Percentiles rank a stretch among this genome's conserved stretches.
These are phyloP conservation scores for Metschnikowia lachancei DNA, from an alignment of 805 yeast genomes.

Conservation along the genomic window DNA sequence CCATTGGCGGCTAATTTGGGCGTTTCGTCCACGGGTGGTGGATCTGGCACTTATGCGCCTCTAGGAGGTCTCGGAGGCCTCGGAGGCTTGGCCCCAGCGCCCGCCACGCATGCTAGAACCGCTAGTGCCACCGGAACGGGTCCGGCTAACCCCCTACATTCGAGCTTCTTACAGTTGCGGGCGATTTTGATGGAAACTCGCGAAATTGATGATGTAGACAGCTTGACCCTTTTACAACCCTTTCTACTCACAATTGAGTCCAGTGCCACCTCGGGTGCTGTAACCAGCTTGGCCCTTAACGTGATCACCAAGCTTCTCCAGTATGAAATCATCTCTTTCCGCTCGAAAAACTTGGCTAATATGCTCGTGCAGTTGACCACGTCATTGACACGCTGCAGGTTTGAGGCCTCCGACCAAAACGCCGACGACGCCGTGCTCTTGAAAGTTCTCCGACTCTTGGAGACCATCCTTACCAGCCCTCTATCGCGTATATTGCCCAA, in stretches of 20 bases:
- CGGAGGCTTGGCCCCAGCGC: background rate
- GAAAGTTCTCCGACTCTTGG: slow-evolving; percentile 75
- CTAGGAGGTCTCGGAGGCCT: background rate
- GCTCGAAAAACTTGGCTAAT: slow-evolving; percentile 53
- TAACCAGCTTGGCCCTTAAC: slow-evolving; percentile 77
- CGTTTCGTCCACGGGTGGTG: slow-evolving; percentile 5
- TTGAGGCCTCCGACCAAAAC: slow-evolving; percentile 90
- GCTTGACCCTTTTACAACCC: slow-evolving; percentile 78
- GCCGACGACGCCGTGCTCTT: slow-evolving; percentile 89
- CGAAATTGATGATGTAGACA: slow-evolving; percentile 56
- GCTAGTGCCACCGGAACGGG: slow-evolving; percentile 24
- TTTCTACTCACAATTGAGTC: slow-evolving; percentile 80
- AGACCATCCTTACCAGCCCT: slow-evolving; percentile 59
- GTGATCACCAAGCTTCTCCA: slow-evolving; percentile 72
- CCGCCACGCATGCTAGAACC: slow-evolving; percentile 13
- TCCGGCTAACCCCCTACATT: slow-evolving; percentile 56
- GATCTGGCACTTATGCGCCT: background rate
- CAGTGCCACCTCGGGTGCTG: slow-evolving; percentile 78
- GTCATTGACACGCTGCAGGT: slow-evolving; percentile 88
- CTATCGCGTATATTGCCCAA: slow-evolving; percentile 69
- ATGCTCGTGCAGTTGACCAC: slow-evolving; percentile 65
- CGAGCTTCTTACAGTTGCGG: slow-evolving; percentile 77
- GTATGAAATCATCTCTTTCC: slow-evolving; percentile 59
- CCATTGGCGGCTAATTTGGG: slow-evolving; percentile 24
- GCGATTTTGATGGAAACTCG: slow-evolving; percentile 60